Evolutionary conservation across 768 basidiomycete genomes (phyloP).

Genomic region (Lentinula guzmanii): DNA sequence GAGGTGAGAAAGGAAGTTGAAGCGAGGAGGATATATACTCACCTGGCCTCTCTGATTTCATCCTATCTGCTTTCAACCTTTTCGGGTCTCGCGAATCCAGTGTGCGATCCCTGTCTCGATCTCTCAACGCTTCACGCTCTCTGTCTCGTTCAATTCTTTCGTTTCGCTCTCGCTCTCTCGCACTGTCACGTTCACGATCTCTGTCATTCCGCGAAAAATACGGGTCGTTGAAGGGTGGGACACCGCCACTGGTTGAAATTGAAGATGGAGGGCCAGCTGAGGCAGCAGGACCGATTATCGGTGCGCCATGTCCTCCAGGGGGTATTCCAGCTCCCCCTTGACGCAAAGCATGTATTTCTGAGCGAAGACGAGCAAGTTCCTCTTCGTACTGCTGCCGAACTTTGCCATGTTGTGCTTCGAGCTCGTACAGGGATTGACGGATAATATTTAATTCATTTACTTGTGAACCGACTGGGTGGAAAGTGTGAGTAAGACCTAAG

Average conservation of each 20-base stretch:
- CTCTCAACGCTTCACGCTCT: conserved; percentile 22
- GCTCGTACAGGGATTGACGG: conserved; percentile 84
- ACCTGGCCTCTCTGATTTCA: conserved; percentile 28
- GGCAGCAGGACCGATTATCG: conserved; percentile 10
- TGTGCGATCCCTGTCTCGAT: conserved; percentile 29
- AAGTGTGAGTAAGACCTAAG: conserved; percentile 4
- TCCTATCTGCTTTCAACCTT: conserved; percentile 40
- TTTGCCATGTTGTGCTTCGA: conserved; percentile 85
- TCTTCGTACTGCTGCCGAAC: conserved; percentile 84
- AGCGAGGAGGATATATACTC: neutral
- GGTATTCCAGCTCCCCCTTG: conserved; percentile 24
- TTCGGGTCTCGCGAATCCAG: conserved; percentile 32
- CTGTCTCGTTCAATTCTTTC: conserved; percentile 16
- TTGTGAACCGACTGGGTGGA: conserved; percentile 60
- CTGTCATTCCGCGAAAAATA: conserved; percentile 9
- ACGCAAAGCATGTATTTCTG: conserved; percentile 55
- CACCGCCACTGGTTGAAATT: conserved; percentile 19
- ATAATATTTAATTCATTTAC: conserved; percentile 89
- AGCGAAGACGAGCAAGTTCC: conserved; percentile 66
- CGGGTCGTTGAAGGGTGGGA: conserved; percentile 15
- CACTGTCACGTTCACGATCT: conserved; percentile 6
- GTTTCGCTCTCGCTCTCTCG: conserved; percentile 5
- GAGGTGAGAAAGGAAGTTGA: neutral
- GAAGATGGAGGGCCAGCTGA: conserved; percentile 18
- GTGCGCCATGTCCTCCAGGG: conserved; percentile 26